These are phyloP conservation scores for Dictyostelium firmibasis DNA, from an alignment of 78 protist species.

Conservation along the genomic window DNA sequence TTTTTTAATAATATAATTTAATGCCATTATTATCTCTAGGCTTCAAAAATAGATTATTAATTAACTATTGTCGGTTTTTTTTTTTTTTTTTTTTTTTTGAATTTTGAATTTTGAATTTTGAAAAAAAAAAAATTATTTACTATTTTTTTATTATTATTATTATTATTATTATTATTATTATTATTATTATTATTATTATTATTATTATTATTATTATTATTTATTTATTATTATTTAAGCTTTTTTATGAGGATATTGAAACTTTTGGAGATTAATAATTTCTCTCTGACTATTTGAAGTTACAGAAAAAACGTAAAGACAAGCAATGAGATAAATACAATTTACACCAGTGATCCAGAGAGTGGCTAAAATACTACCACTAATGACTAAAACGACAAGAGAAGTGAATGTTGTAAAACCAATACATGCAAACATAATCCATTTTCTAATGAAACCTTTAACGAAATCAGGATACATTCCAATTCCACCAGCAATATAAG, in stretches of 20 bases:
- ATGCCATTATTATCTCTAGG: background rate
- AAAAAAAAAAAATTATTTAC: too few species aligned
- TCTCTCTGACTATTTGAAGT: slow-evolving; percentile 25
- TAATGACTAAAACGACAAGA: background rate
- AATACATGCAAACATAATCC: slow-evolving; percentile 45
- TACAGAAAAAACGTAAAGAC: background rate
- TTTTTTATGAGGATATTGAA: slow-evolving; percentile 49
- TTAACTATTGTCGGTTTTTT: background rate
- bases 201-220: background rate
- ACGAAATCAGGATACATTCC: slow-evolving; percentile 43
- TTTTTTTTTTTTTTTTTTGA: too few species aligned
- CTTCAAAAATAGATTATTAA: background rate
- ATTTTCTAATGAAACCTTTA: slow-evolving; percentile 48
- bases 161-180: too few species aligned
- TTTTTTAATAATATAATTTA: too few species aligned
- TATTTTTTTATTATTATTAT: background rate
- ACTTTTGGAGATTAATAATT: background rate
- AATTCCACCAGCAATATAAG: slow-evolving; percentile 43
- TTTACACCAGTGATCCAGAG: slow-evolving; percentile 55
- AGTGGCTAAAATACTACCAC: slow-evolving; percentile 18
- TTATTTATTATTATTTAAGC: background rate
- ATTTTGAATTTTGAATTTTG: background rate
- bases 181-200: too few species aligned
- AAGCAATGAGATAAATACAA: slow-evolving; percentile 2
- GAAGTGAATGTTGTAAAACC: background rate